Percentiles rank a stretch among this genome's conserved stretches.
Evolutionary conservation across 2,329 filamentous ascomycete species (phyloP).

Genomic region (Aspergillus brunneoviolaceus): DNA sequence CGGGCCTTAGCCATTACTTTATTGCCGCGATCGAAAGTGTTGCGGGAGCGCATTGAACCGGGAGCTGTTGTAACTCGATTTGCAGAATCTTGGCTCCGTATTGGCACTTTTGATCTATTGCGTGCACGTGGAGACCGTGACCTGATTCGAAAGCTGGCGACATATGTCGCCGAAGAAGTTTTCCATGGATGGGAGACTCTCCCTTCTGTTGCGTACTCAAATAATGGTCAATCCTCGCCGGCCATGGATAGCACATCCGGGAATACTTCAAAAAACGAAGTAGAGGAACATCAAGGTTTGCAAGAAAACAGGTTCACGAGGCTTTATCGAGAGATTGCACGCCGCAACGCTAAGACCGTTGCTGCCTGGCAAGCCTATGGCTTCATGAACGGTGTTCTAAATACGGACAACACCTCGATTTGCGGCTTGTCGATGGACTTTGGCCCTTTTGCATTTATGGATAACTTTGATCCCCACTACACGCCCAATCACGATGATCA

Average conservation of each 20-base stretch:
- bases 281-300: constrained; percentile 66
- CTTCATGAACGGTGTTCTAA: constrained; percentile 98
- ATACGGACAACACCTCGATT: constrained; percentile 96
- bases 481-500: constrained; percentile 97
- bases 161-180: constrained; percentile 84
- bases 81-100: constrained; percentile 84
- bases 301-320: constrained; percentile 85
- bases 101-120: constrained; percentile 95
- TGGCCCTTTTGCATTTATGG: constrained; percentile 95
- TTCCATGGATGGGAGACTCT: constrained; percentile 85
- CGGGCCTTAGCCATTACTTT: constrained; percentile 80
- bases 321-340: constrained; percentile 81
- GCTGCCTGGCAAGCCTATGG: constrained; percentile 96
- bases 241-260: constrained; percentile 48
- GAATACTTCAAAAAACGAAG: constrained; percentile 55
- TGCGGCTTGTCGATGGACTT: constrained; percentile 89
- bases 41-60: constrained; percentile 78
- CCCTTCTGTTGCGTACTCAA: constrained; percentile 56
- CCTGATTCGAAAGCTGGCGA: constrained; percentile 70
- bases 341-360: constrained; percentile 82
- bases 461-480: constrained; percentile 91
- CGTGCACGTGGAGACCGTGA: constrained; percentile 75
- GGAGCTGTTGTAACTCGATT: constrained; percentile 92
- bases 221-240: constrained; percentile 40
- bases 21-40: constrained; percentile 68